Percentiles rank a stretch among this genome's conserved stretches.
Evolutionary conservation across 805 yeast species (phyloP).

Genomic region (Debaryomyces castellii): DNA sequence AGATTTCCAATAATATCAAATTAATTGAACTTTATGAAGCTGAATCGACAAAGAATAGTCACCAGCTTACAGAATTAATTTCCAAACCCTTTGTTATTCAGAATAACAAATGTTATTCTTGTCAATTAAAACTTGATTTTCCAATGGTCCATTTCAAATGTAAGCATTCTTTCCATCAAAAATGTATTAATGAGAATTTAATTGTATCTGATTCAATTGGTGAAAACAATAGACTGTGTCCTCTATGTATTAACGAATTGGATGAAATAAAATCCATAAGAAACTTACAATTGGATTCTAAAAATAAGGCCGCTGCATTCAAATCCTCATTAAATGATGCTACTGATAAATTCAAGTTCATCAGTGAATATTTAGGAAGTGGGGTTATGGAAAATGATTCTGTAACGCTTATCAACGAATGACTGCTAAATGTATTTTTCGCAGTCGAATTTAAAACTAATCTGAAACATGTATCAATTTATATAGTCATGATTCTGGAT

Average conservation of each 20-base stretch:
- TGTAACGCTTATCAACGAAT: slow-evolving; percentile 9
- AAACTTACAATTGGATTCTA: slow-evolving; percentile 58
- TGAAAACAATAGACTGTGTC: slow-evolving; percentile 48
- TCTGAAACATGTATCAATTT: slow-evolving; percentile 1
- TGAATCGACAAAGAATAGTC: slow-evolving; percentile 59
- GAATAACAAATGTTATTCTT: slow-evolving; percentile 62
- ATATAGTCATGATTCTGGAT: not conserved
- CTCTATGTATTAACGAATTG: slow-evolving; percentile 69
- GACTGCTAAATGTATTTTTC: slow-evolving; percentile 1
- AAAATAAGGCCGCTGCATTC: slow-evolving; percentile 65
- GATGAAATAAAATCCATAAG: slow-evolving; percentile 64
- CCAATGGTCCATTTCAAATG: slow-evolving; percentile 87
- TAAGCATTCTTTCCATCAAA: slow-evolving; percentile 80
- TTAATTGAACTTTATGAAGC: slow-evolving; percentile 64
- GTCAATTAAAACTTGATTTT: slow-evolving; percentile 63
- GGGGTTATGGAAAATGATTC: slow-evolving; percentile 69
- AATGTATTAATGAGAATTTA: slow-evolving; percentile 61
- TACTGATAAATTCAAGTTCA: slow-evolving; percentile 68
- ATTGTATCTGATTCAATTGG: slow-evolving; percentile 15
- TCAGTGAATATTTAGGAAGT: slow-evolving; percentile 80
- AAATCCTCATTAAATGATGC: slow-evolving; percentile 51
- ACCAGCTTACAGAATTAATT: slow-evolving; percentile 51
- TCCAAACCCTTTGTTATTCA: slow-evolving; percentile 53
- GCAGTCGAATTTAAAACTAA: slow-evolving; percentile 5
- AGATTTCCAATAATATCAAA: slow-evolving; percentile 65